Evolutionary conservation across 768 basidiomycete species (phyloP), one percentile per base, ranked within the genome.

Genomic region (Podaxis sp.): DNA sequence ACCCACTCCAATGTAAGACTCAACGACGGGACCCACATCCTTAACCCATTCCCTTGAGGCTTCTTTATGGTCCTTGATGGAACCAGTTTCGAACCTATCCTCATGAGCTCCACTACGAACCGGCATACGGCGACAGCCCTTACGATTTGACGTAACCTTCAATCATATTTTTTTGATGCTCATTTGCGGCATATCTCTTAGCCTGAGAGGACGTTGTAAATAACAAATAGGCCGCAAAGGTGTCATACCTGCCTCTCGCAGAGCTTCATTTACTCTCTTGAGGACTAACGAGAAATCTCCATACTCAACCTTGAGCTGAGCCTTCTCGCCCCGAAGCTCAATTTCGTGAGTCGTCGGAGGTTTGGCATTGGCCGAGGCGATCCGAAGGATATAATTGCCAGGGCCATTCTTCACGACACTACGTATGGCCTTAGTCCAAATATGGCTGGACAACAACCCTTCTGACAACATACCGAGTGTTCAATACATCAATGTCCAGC

Each of bases 11-110:
- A 94, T 86, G 71, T 94, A 93, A 32, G 85, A 89, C 72, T 95
- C 93, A 16, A 95, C 93, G 36, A 90, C 88, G 3, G 93, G 93
- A 0, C 91, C 89, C 21, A 91, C 74, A 68, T 95, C 93, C 72
- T 89, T 87, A 25, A 95, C 93, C 93, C 93, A 95, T 62, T 85
- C 77, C 28, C 74, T 82, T 0, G 90, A 92, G 0, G 82, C 93
- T 47, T 88, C 79, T 68, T 90, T 87, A 76, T 95, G 93, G 18
- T 83, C 88, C 63, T 86, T 80, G 52, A 95, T 86, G 7, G 88
- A 90, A 9, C 93, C 93, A 3, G 86, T 86, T 66, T 82, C 73
- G 69, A 95, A 95, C 2, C 91, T 90, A 64, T 35, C 10, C 5
- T 60, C 28, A 63, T 38, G 54, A 23, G 36, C 27, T 59, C 11